These are phyloP conservation scores for Penicillium pancosmium DNA, from an alignment of 495 filamentous ascomycete genomes.

Conservation along the genomic window DNA sequence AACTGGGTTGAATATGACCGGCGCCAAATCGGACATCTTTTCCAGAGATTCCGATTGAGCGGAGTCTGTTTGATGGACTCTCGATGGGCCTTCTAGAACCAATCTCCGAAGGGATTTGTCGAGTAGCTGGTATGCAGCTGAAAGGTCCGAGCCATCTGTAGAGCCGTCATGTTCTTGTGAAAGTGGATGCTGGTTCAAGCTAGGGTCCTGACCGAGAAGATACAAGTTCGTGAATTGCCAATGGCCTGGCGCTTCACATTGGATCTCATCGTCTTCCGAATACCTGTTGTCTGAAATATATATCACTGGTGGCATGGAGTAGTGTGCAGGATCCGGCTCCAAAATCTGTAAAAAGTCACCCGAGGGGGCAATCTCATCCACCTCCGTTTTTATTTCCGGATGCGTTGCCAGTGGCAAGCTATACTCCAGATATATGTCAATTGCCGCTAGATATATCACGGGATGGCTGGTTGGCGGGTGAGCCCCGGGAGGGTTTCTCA, in stretches of 20 bases:
- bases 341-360: background rate
- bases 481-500: constrained; percentile 21
- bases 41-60: constrained; percentile 8
- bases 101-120: constrained; percentile 13
- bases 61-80: constrained; percentile 8
- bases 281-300: background rate
- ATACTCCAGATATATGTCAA: constrained; percentile 31
- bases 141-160: background rate
- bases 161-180: background rate
- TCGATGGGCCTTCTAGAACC: constrained; percentile 16
- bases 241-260: too few relatives aligned
- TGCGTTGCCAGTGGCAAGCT: background rate
- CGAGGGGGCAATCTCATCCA: background rate
- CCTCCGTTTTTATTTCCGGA: background rate
- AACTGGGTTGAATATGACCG: constrained; percentile 37
- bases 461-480: constrained; percentile 24
- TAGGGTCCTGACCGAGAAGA: background rate
- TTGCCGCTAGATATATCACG: constrained; percentile 20
- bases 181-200: background rate
- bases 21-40: constrained; percentile 33
- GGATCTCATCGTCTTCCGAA: background rate
- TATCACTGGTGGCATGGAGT: background rate
- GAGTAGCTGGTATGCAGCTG: background rate
- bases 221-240: background rate
- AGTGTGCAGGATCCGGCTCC: background rate